Evolutionary conservation across 345 rosid species (phyloP).

Genomic region (Corchorus olitorius): DNA sequence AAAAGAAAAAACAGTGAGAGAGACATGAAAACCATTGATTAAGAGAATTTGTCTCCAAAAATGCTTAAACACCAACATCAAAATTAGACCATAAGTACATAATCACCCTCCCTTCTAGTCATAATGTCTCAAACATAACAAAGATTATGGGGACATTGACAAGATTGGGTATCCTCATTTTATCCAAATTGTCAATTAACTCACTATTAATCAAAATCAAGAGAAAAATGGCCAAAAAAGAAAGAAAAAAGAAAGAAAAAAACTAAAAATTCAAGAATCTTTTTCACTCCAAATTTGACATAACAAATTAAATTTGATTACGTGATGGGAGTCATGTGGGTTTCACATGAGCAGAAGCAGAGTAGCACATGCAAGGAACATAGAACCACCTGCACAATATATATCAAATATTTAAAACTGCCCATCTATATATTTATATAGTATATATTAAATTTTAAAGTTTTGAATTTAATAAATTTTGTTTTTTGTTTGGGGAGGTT

Average conservation of each 20-base stretch:
- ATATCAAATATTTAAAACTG: neutral
- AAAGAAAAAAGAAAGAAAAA: no score
- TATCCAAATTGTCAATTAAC: neutral
- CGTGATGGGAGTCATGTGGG: slow-evolving; percentile 56
- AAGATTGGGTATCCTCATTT: slow-evolving; percentile 9
- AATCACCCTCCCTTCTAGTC: slow-evolving; percentile 12
- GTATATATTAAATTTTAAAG: no score
- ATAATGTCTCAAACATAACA: slow-evolving; percentile 24
- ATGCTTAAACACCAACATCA: slow-evolving; percentile 27
- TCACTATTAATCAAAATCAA: neutral
- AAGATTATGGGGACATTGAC: slow-evolving; percentile 36
- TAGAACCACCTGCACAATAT: slow-evolving; percentile 50
- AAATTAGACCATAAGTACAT: slow-evolving; percentile 25
- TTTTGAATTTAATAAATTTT: no score
- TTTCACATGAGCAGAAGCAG: slow-evolving; percentile 50
- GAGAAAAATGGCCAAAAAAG: neutral
- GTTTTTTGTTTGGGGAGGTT: neutral
- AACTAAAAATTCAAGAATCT: neutral
- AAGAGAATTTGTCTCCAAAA: slow-evolving; percentile 24
- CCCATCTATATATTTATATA: neutral
- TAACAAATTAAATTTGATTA: slow-evolving; percentile 32
- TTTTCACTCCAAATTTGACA: slow-evolving; percentile 10
- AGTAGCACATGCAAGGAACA: slow-evolving; percentile 58
- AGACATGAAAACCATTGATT: slow-evolving; percentile 44
- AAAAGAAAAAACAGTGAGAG: neutral